Evolutionary conservation across 148 eudicot species (phyloP).

Genomic region (Rhododendron griersonianum): DNA sequence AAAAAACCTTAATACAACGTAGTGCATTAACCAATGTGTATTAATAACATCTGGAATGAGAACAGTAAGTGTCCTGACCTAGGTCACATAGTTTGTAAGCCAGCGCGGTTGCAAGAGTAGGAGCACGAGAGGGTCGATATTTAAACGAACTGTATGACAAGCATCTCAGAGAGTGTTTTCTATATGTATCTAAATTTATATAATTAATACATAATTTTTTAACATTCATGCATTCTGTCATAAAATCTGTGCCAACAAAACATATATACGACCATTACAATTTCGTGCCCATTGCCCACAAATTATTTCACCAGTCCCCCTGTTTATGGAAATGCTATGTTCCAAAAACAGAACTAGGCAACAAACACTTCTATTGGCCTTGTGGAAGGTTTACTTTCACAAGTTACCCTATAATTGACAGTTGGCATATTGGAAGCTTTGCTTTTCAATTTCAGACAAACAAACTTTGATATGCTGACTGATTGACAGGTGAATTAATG

Average conservation of each 20-base stretch:
- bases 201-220: background rate
- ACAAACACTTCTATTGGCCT: background rate
- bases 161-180: background rate
- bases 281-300: background rate
- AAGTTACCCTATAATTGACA: background rate
- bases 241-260: background rate
- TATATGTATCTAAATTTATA: background rate
- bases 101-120: background rate
- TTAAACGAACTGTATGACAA: background rate
- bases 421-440: background rate
- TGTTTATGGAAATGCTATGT: background rate
- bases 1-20: background rate
- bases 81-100: background rate
- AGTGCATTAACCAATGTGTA: background rate
- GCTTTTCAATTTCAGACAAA: background rate
- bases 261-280: background rate
- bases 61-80: background rate
- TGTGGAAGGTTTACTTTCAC: background rate
- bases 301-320: background rate
- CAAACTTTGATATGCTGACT: background rate
- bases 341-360: background rate
- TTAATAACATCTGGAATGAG: background rate
- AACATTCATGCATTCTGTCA: background rate
- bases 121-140: background rate
- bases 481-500: background rate